phyloP scores from a whole-genome alignment of 192 early-diverging fungal genomes.

The Rhizophagus clarus region DNA sequence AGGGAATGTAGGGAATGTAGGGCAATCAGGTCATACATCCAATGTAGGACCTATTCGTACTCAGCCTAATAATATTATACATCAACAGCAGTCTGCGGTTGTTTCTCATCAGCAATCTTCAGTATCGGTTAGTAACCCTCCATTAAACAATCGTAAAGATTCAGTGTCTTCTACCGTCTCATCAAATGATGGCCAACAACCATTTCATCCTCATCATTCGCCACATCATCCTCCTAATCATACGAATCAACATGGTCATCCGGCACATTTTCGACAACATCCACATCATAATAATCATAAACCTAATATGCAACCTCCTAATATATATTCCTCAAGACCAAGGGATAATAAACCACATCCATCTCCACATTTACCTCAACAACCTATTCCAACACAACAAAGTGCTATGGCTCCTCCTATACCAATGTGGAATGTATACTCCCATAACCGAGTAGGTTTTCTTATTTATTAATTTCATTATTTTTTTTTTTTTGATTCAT shows the following conservation, averaged over 20 bases:
- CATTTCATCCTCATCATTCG: conserved; percentile 18
- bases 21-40: not conserved
- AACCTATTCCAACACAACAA: not conserved
- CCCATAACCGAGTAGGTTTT: not conserved
- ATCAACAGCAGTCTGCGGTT: conserved; percentile 14
- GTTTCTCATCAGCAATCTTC: conserved; percentile 15
- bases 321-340: not conserved
- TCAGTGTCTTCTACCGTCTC: conserved; percentile 27
- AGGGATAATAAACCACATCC: not conserved
- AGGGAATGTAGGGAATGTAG: not conserved
- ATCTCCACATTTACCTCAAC: not conserved
- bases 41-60: not conserved
- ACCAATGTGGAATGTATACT: not conserved
- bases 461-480: no score
- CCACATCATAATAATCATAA: conserved; percentile 13
- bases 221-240: conserved; percentile 14
- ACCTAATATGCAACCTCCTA: not conserved
- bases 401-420: not conserved
- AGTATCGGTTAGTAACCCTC: not conserved
- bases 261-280: not conserved
- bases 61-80: not conserved
- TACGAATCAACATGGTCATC: conserved; percentile 15
- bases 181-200: conserved; percentile 30
- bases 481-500: no score
- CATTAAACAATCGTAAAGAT: conserved; percentile 28